Evolutionary conservation across 1,139 yeast genomes (phyloP), one percentile per base, ranked within the genome.

Genomic region (Scheffersomyces cryptocercus): DNA sequence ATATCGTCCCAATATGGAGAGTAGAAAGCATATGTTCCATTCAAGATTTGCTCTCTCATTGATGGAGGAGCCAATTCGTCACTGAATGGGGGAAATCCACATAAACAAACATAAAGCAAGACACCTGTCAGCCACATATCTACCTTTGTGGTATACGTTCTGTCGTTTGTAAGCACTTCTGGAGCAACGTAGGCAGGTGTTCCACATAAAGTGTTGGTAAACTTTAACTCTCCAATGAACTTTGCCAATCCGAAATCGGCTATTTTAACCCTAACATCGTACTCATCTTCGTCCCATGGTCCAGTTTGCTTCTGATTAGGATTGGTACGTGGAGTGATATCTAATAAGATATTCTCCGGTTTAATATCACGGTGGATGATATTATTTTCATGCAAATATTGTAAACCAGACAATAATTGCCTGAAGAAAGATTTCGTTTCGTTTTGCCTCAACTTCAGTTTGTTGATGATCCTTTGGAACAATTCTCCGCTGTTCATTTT

Each of bases 331-430:
- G 77, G 82, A 0, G 71, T 72, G 14, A 85, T 81, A 58, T 89
- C 96, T 14, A 90, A 67, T 29, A 90, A 69, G n/a, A 89, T 81
- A 58, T 89, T 89, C 57, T 89, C 97, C 0, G 97, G 97, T 58
- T 89, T 89, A 45, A 90, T 86, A 59, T 89, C 95, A 49, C 97
- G 64, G 66, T 89, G 97, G 4, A 95, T 91, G 35, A 89, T 85
- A 41, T 93, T 89, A 40, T 75, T 77, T 3, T 75, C 70, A 59
- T 89, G 97, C 35, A 88, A 62, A 58, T 85, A 84, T 34, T 65
- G 61, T 29, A 86, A 60, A 0, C 93, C 95, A 2, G 73, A 58
- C n/a, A 86, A 61, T 24, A 86, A 61, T 55, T 86, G 95, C 35
- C 61, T 68, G 54, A 82, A 82, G 3, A 85, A 65, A 1, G 81